Base-by-base conservation (phyloP, 257 asterid species). In the Solanum neorickii region DNA sequence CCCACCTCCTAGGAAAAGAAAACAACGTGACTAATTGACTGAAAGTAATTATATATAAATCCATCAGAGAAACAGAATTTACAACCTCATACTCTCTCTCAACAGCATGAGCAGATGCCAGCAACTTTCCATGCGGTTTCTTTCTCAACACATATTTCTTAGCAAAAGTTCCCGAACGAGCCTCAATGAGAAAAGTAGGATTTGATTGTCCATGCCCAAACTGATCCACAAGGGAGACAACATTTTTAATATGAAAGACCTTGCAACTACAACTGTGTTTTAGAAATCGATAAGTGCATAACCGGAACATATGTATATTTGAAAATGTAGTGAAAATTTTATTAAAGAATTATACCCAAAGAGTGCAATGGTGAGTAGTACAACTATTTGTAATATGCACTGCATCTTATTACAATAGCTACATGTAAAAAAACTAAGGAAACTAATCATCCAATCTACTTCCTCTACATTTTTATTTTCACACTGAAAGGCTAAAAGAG, bases 131-230 rank as follows among this genome's bases (percentile, higher is more conserved):
- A 1, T 94, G 95, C 85, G 99, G 98, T 88, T 97, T 97, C 93
- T 97, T 97, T 78, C 98, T 93, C 94, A 97, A 85, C 90, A 97
- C 99, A 44, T 95, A 97, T 37, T 44, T 90, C 93, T 93, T 95
- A 88, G 89, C 89, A 12, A 88, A 62, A 82, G 91, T 86, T 76
- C 94, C 98, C 16, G 93, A 90, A 75, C 87, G 91, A 80, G 93
- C 97, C 93, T 95, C 98, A 89, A 97, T 88, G 70, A 94, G 98
- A 91, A 93, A 97, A 29, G 98, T 97, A 12, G 99, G 99, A 88
- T 97, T 97, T 29, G 98, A 97, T 87, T 97, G 99, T 21, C 99
- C 98, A 88, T 97, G 98, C 89, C 98, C 99, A 89, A 97, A 97
- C 98, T 97, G 95, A 90, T 83, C 9, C 87, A 82, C 80, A 84